Conservation (phyloP, 2,329 filamentous ascomycete genomes). For the Fusarium multiceps region DNA sequence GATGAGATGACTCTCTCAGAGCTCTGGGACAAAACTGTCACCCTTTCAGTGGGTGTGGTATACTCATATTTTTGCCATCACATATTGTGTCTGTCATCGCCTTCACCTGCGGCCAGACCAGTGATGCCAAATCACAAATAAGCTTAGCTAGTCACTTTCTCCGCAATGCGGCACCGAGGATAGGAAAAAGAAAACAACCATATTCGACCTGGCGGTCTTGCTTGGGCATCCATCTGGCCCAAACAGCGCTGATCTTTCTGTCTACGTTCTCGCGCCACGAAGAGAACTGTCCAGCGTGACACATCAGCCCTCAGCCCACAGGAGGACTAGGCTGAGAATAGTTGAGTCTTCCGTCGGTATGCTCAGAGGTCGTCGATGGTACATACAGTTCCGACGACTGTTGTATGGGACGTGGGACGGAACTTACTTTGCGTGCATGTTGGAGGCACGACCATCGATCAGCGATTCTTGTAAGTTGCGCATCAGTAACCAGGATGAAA, state of each 20-base stretch:
- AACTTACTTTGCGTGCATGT: constrained; percentile 11
- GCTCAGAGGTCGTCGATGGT: not conserved
- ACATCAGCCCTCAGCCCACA: constrained; percentile 9
- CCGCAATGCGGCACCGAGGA: not conserved
- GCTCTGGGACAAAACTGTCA: constrained; percentile 5
- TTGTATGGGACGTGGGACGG: constrained; percentile 15
- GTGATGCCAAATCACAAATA: not conserved
- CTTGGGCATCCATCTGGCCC: constrained; percentile 21
- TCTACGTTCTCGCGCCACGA: constrained; percentile 5
- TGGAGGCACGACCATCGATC: not conserved
- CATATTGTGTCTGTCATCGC: constrained; percentile 1
- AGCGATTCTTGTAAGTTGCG: not conserved
- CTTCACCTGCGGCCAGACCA: not conserved
- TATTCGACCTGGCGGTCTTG: constrained; percentile 12
- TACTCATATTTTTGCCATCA: constrained; percentile 31
- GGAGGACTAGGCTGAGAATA: constrained; percentile 15
- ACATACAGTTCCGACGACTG: not conserved
- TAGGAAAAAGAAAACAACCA: constrained; percentile 3
- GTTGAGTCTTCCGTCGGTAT: constrained; percentile 3
- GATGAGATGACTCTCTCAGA: constrained; percentile 35
- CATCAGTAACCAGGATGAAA: constrained; percentile 1
- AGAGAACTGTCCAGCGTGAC: constrained; percentile 8
- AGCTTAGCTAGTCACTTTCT: constrained; percentile 7
- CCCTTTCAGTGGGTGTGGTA: not conserved
- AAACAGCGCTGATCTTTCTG: constrained; percentile 27